These are phyloP conservation scores for Verticillium nubilum DNA, from an alignment of 2,329 filamentous ascomycete species.

Conservation along the genomic window DNA sequence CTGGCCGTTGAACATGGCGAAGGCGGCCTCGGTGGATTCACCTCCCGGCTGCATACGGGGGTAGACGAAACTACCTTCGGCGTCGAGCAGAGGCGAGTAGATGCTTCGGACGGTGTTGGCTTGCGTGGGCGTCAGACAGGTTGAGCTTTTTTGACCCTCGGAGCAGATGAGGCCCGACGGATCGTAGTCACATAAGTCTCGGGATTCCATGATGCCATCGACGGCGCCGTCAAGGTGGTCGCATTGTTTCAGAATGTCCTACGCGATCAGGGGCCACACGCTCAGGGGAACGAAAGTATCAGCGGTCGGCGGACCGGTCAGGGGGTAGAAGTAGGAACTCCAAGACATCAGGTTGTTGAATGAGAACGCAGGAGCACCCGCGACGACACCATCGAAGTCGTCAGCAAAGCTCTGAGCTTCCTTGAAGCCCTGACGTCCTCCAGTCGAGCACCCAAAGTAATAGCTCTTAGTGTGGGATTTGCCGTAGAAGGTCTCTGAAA, in stretches of 20 bases:
- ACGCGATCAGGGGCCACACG: constrained; percentile 6
- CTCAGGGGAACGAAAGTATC: constrained; percentile 16
- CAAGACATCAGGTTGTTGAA: constrained; percentile 31
- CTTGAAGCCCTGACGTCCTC: constrained; percentile 47
- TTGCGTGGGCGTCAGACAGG: constrained; percentile 34
- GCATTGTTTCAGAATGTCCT: constrained; percentile 33
- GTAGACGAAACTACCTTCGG: constrained; percentile 30
- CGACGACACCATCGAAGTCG: constrained; percentile 50
- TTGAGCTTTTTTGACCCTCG: constrained; percentile 21
- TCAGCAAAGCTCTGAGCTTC: constrained; percentile 32
- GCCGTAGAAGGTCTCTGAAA: constrained; percentile 37
- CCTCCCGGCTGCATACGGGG: constrained; percentile 43
- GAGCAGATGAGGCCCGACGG: constrained; percentile 34
- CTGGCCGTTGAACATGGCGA: constrained; percentile 23
- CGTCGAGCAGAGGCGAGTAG: constrained; percentile 21
- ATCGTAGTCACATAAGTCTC: constrained; percentile 36
- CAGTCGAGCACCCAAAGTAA: constrained; percentile 47
- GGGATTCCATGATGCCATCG: constrained; percentile 43
- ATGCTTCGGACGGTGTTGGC: constrained; percentile 26
- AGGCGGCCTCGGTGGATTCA: constrained; percentile 35
- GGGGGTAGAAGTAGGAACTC: constrained; percentile 38
- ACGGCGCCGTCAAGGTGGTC: constrained; percentile 41
- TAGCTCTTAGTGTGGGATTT: constrained; percentile 33
- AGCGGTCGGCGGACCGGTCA: constrained; percentile 30
- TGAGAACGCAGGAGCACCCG: constrained; percentile 38